Evolutionary conservation across 495 filamentous ascomycete species (phyloP).

Genomic region (Aspergillus nidulans): DNA sequence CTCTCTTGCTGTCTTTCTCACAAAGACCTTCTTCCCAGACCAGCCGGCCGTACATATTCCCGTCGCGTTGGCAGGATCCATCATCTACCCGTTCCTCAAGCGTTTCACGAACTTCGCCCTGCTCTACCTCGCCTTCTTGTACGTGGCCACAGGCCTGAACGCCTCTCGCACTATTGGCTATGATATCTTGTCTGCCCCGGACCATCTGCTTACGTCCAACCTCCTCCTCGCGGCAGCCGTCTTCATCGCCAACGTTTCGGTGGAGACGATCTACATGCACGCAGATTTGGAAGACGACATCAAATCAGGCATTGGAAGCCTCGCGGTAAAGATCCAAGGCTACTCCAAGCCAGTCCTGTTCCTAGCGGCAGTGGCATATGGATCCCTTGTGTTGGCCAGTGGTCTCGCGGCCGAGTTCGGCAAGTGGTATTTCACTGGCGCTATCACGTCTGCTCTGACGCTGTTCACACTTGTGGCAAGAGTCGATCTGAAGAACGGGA

Average conservation of each 20-base stretch:
- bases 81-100: conserved; percentile 10
- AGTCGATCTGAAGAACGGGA: background rate
- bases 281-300: conserved; percentile 8
- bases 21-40: background rate
- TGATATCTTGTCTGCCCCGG: background rate
- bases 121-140: background rate
- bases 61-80: background rate
- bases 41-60: conserved; percentile 1
- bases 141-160: conserved; percentile 1
- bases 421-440: background rate
- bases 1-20: background rate
- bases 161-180: conserved; percentile 2
- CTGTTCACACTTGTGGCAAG: background rate
- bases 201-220: background rate
- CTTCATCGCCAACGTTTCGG: background rate
- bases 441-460: background rate
- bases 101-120: conserved; percentile 4
- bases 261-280: conserved; percentile 12
- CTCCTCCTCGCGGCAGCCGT: background rate
- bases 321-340: background rate
- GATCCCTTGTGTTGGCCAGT: background rate
- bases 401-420: background rate
- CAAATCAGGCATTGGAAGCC: background rate
- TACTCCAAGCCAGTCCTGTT: conserved; percentile 5
- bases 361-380: background rate